phyloP scores from a whole-genome alignment of 1,284 basidiomycete species.

The Mycena citricolor region DNA sequence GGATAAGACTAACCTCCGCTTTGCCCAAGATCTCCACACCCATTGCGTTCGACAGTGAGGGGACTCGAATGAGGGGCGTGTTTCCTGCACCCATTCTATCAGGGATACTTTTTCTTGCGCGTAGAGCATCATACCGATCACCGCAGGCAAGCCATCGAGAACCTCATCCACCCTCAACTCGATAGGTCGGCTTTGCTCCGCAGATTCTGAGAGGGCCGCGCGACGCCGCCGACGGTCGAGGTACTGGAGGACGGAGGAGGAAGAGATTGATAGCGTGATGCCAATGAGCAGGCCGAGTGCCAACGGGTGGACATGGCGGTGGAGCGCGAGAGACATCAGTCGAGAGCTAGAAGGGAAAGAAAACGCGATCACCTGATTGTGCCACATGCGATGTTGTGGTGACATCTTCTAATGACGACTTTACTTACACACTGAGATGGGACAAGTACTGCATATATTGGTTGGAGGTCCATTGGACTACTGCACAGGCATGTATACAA shows the following conservation, averaged over 20 bases:
- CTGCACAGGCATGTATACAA: no score
- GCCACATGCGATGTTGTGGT: no score
- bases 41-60: slow-evolving; percentile 85
- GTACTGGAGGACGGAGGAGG: slow-evolving; percentile 18
- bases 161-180: slow-evolving; percentile 76
- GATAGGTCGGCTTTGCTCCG: slow-evolving; percentile 58
- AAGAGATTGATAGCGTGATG: slow-evolving; percentile 17
- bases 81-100: slow-evolving; percentile 60
- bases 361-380: no score
- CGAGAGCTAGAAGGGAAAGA: no score
- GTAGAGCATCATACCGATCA: slow-evolving; percentile 67
- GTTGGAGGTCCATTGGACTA: no score
- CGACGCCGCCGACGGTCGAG: slow-evolving; percentile 18
- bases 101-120: slow-evolving; percentile 3
- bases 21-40: slow-evolving; percentile 97
- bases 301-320: no score
- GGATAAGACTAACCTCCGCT: slow-evolving; percentile 65
- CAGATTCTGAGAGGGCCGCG: slow-evolving; percentile 15
- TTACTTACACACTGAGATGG: no score
- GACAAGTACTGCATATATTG: no score
- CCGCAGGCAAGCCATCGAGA: slow-evolving; percentile 71
- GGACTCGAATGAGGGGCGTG: slow-evolving; percentile 91
- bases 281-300: slow-evolving; percentile 19
- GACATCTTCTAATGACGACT: no score
- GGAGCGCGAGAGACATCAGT: no score